Base-by-base conservation (phyloP, 1,139 yeast species). In the Lodderomyces pseudojiufengensis region DNA sequence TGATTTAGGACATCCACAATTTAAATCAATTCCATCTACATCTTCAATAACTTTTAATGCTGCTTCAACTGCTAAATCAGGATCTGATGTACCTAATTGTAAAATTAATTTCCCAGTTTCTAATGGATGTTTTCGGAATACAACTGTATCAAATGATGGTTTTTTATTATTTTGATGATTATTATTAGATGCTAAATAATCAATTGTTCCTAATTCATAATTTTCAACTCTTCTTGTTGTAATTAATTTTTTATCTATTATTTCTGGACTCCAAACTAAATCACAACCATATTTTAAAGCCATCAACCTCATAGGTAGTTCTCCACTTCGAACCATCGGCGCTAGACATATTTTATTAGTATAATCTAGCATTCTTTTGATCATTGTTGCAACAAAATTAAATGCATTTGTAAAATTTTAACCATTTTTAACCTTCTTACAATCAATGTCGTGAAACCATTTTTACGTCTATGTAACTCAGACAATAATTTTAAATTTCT, bases 291-390 rank as follows among this genome's bases (percentile, higher is more conserved):
- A 72, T 45, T 74, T 75, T 23, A 92, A 66, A 0, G 96, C 80
- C 48, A 90, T 57, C 9, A 90, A 66, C 36, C 98, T 69, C 10
- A 90, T 81, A 7, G 98, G 97, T 12, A 92, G 73, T 61, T 92
- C 98, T 10, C 97, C 95, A 31, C 92, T 84, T 31, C 98, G 72
- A 38, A 92, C 96, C 97, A 90, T 90, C 1, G 97, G 97, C 0
- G 97, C 97, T 31, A 90, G 72, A 18, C 83, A 95, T 39, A 88
- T 61, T 51, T 85, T 85, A 1, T 95, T 92, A 24, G 51, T 48
- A 38, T 50, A 59, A 24, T 49, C 53, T 11, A 52, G 28, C 53
- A 49, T 18, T 20, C 24, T 37, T 24, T 29, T 40, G 15, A 37
- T 27, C 41, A 40, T 40, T 21, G 3, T 16, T 4, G 13, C 11